A percentile compares a stretch with the other conserved stretches of the same genome.
These are phyloP conservation scores for Hansenula sp. DNA, from an alignment of 1,139 yeast genomes.

Conservation along the genomic window DNA sequence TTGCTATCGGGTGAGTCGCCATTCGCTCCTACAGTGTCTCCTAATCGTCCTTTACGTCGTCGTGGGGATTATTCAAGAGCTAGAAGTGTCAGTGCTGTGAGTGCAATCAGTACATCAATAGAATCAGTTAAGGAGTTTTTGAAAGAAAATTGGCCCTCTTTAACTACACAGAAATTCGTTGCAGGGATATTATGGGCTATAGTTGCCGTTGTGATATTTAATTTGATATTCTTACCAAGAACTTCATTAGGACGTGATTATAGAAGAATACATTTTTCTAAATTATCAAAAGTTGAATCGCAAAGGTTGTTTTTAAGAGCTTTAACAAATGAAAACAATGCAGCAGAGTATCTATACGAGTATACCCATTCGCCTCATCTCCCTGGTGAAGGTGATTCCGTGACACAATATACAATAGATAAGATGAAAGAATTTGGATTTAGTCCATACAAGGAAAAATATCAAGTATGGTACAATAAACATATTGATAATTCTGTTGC, in stretches of 20 bases:
- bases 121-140: conserved; percentile 16
- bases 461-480: conserved; percentile 50
- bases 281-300: conserved; percentile 58
- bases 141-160: conserved; percentile 14
- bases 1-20: not conserved
- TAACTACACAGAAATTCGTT: conserved; percentile 13
- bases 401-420: conserved; percentile 36
- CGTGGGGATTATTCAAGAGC: not conserved
- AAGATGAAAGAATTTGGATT: conserved; percentile 42
- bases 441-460: conserved; percentile 48
- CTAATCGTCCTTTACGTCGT: not conserved
- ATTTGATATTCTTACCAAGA: conserved; percentile 73
- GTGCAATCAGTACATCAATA: conserved; percentile 2
- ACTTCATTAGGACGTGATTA: conserved; percentile 84
- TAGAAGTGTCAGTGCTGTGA: conserved; percentile 1
- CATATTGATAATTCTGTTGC: conserved; percentile 46
- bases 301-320: conserved; percentile 43
- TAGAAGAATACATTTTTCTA: conserved; percentile 66
- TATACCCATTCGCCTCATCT: conserved; percentile 34
- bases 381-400: conserved; percentile 38
- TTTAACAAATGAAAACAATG: conserved; percentile 27
- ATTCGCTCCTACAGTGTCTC: not conserved
- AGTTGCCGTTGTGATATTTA: conserved; percentile 17
- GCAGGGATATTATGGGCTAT: conserved; percentile 21
- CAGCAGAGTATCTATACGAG: conserved; percentile 31